A percentile compares a stretch with the other conserved stretches of the same genome.
Evolutionary conservation across 2,329 filamentous ascomycete species (phyloP).

Genomic region (Aspergillus sp.): DNA sequence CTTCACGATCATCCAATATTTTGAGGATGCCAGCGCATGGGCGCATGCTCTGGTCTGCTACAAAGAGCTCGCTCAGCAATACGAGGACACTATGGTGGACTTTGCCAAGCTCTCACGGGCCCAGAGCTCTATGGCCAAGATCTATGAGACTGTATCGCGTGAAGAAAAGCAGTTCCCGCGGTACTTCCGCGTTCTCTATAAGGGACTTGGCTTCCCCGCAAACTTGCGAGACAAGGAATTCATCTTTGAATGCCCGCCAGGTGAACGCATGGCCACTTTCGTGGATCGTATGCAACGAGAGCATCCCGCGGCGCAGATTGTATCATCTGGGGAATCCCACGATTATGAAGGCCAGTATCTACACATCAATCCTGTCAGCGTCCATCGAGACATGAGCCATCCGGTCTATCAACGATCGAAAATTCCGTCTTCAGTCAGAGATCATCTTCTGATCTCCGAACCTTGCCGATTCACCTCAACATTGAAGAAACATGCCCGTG

Average conservation of each 20-base stretch:
- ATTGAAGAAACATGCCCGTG: constrained; percentile 66
- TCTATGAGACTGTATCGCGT: constrained; percentile 85
- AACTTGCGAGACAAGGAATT: constrained; percentile 86
- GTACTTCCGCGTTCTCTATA: constrained; percentile 90
- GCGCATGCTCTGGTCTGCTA: constrained; percentile 83
- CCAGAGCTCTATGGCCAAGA: constrained; percentile 84
- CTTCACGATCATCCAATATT: constrained; percentile 92
- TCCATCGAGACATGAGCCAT: constrained; percentile 78
- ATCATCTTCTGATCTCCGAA: constrained; percentile 77
- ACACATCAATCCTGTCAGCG: constrained; percentile 75
- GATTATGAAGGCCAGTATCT: constrained; percentile 90
- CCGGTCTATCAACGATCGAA: constrained; percentile 86
- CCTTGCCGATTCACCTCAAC: constrained; percentile 79
- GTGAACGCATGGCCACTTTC: constrained; percentile 76
- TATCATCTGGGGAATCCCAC: constrained; percentile 67
- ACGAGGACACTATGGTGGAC: constrained; percentile 85
- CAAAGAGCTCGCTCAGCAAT: constrained; percentile 86
- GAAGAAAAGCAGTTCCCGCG: constrained; percentile 75
- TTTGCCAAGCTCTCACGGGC: constrained; percentile 88
- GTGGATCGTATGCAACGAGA: constrained; percentile 90
- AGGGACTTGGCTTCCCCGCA: constrained; percentile 81
- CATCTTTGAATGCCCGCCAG: constrained; percentile 79
- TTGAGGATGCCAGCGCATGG: constrained; percentile 94
- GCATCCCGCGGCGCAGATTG: constrained; percentile 80
- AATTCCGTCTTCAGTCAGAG: constrained; percentile 77